Evolutionary conservation across 768 basidiomycete species (phyloP).

Genomic region (Mycena haematopus): DNA sequence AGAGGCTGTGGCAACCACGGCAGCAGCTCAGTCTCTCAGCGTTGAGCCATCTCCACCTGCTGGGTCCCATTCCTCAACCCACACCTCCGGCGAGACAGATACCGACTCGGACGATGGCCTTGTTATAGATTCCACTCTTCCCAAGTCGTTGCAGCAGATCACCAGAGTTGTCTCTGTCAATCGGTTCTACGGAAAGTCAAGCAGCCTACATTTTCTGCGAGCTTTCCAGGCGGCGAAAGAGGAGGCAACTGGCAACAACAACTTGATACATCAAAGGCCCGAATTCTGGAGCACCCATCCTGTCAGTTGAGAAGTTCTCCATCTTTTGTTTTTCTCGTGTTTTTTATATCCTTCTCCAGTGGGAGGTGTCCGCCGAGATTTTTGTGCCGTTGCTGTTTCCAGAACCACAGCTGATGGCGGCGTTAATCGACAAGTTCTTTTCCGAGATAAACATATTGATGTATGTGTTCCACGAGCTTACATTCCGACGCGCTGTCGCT

Average conservation of each 20-base stretch:
- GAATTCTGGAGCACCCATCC: slow-evolving; percentile 35
- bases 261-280: slow-evolving; percentile 20
- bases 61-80: not conserved
- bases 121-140: slow-evolving; percentile 10
- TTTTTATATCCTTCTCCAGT: not conserved
- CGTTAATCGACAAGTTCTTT: slow-evolving; percentile 54
- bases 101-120: slow-evolving; percentile 22
- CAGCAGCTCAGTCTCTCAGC: slow-evolving; percentile 2
- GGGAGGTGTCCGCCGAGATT: slow-evolving; percentile 22
- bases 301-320: slow-evolving; percentile 28
- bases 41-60: not conserved
- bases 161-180: slow-evolving; percentile 20
- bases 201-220: slow-evolving; percentile 43
- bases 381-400: slow-evolving; percentile 26
- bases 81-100: not conserved
- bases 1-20: slow-evolving; percentile 10
- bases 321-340: not conserved
- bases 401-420: slow-evolving; percentile 33
- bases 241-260: slow-evolving; percentile 28
- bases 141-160: slow-evolving; percentile 11
- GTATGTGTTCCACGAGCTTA: slow-evolving; percentile 36
- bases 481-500: slow-evolving; percentile 46
- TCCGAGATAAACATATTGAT: slow-evolving; percentile 36
- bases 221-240: slow-evolving; percentile 48
- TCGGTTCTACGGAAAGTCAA: slow-evolving; percentile 42